Percentiles rank a stretch among this genome's conserved stretches.
These are phyloP conservation scores for Agaricales sp. DNA, from an alignment of 1,284 basidiomycete species.

Conservation along the genomic window DNA sequence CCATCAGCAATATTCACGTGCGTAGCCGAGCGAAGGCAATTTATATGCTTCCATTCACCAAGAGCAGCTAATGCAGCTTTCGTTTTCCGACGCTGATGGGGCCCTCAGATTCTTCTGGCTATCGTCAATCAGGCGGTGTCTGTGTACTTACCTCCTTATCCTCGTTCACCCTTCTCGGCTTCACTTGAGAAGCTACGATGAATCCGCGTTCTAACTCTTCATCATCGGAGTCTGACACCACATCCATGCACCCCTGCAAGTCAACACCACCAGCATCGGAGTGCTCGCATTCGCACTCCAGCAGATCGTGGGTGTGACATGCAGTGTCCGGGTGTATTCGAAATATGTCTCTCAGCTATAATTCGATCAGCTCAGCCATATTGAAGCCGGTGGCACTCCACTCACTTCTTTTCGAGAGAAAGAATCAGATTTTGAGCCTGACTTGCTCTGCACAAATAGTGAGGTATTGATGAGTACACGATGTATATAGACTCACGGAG, in stretches of 20 bases:
- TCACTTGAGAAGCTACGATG: constrained; percentile 63
- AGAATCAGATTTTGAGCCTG: constrained; percentile 66
- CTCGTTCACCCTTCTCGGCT: constrained; percentile 32
- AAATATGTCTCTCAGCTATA: constrained; percentile 84
- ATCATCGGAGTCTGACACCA: constrained; percentile 16
- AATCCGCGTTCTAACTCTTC: constrained; percentile 41
- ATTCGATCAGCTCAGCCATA: constrained; percentile 7
- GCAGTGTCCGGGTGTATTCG: constrained; percentile 70
- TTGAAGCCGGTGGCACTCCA: constrained; percentile 8
- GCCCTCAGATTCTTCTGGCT: not conserved
- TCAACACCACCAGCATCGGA: constrained; percentile 14
- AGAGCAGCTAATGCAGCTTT: constrained; percentile 73
- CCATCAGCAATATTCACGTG: constrained; percentile 48
- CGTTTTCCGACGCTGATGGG: constrained; percentile 62
- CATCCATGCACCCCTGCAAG: constrained; percentile 17
- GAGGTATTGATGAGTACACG: constrained; percentile 10
- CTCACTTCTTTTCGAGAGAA: constrained; percentile 84
- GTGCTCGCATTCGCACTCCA: constrained; percentile 61
- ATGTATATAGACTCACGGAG: constrained; percentile 27
- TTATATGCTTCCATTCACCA: constrained; percentile 84
- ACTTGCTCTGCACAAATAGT: constrained; percentile 17
- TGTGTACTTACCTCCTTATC: constrained; percentile 39
- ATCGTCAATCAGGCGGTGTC: constrained; percentile 3
- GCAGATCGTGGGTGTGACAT: constrained; percentile 88
- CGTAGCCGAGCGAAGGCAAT: constrained; percentile 43